Evolutionary conservation across 345 rosid genomes (phyloP).

Genomic region (Pugionium cornutum): DNA sequence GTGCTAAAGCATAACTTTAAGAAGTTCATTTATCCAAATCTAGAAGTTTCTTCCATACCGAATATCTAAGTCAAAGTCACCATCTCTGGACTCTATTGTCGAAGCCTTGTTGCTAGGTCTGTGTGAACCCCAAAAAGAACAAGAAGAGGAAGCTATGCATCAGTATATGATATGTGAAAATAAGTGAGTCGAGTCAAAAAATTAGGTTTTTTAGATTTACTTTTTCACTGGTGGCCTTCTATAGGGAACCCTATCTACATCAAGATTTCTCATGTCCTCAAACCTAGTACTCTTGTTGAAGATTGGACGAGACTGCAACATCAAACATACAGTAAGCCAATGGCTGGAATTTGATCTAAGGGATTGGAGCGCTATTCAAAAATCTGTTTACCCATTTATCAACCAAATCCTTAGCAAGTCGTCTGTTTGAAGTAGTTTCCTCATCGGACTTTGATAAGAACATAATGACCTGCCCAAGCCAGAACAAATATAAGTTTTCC

Average conservation of each 20-base stretch:
- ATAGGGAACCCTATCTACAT: constrained; percentile 71
- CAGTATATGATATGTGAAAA: constrained; percentile 23
- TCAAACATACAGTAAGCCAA: constrained; percentile 25
- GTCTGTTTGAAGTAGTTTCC: constrained; percentile 89
- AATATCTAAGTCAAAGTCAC: constrained; percentile 82
- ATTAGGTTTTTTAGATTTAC: constrained; percentile 40
- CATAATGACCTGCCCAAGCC: constrained; percentile 75
- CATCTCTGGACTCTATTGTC: constrained; percentile 82
- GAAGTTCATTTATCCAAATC: not conserved
- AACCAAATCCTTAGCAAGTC: constrained; percentile 96
- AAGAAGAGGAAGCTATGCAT: constrained; percentile 9
- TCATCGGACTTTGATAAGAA: constrained; percentile 95
- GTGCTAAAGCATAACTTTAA: constrained; percentile 3
- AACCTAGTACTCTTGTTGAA: constrained; percentile 98
- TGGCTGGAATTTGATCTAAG: not conserved
- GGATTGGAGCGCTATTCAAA: constrained; percentile 4
- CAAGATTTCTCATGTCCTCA: constrained; percentile 83
- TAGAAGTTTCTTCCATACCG: constrained; percentile 49
- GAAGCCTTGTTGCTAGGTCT: constrained; percentile 70
- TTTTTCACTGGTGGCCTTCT: constrained; percentile 80
- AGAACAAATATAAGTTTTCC: constrained; percentile 17
- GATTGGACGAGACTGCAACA: constrained; percentile 90
- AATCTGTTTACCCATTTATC: constrained; percentile 83
- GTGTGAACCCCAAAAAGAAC: constrained; percentile 13
- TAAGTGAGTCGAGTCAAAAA: not conserved